phyloP scores from a whole-genome alignment of 164 flowering plant species.

The Brasenia schreberi region DNA sequence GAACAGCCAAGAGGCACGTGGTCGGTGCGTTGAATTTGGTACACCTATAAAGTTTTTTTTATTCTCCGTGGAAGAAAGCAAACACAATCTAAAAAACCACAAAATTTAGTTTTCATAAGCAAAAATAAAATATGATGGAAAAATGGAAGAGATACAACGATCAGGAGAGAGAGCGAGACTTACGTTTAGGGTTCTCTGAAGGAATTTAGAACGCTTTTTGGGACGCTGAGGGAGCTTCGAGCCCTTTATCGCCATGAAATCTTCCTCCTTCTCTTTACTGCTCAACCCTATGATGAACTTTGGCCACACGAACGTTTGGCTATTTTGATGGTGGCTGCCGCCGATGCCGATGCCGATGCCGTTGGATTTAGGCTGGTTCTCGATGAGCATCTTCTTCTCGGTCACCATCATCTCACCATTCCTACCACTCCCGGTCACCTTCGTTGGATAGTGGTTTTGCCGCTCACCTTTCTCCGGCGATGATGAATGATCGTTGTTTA shows the following conservation, averaged over 20 bases:
- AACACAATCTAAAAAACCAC: too few species aligned
- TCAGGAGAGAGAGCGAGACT: background rate
- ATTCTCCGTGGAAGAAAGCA: background rate
- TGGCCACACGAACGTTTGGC: conserved; percentile 9
- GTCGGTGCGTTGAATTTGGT: background rate
- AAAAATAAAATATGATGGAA: background rate
- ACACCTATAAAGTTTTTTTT: background rate
- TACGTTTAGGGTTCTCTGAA: conserved; percentile 12
- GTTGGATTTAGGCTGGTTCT: background rate
- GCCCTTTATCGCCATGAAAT: conserved; percentile 16
- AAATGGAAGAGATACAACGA: background rate
- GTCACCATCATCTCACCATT: background rate
- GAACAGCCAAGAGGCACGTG: background rate
- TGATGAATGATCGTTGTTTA: background rate
- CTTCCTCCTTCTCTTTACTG: conserved; percentile 15
- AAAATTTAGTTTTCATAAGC: too few species aligned
- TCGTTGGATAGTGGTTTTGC: background rate
- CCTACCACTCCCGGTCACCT: background rate
- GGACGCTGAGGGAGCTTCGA: conserved; percentile 15
- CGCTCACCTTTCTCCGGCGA: background rate
- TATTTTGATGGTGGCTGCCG: conserved; percentile 3
- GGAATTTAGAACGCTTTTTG: conserved; percentile 10
- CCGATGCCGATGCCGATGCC: background rate
- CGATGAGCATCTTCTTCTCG: background rate
- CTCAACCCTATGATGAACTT: conserved; percentile 9